phyloP scores from a whole-genome alignment of 345 rosid species.

The Trapa bicornis region DNA sequence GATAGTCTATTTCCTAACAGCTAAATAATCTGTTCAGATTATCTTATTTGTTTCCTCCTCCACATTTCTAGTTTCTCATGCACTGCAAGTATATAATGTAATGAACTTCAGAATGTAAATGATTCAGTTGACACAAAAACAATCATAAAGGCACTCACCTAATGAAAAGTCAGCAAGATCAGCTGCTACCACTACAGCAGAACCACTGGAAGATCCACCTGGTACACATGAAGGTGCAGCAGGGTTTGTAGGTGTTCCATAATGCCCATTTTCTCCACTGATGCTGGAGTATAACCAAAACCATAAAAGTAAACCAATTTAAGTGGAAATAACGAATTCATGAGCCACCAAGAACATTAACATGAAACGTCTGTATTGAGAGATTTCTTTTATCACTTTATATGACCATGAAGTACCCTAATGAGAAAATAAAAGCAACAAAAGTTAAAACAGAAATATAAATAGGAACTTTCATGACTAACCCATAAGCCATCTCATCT shows the following conservation, averaged over 20 bases:
- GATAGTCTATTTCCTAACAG: neutral
- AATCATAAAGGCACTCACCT: conserved; percentile 27
- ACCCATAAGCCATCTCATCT: conserved; percentile 82
- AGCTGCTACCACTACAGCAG: conserved; percentile 90
- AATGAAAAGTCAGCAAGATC: conserved; percentile 71
- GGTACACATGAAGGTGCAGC: conserved; percentile 54
- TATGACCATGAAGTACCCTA: neutral
- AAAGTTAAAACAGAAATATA: neutral
- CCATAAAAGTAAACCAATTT: conserved; percentile 6
- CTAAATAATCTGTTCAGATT: neutral
- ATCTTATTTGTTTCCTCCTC: no score
- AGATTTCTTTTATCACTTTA: neutral
- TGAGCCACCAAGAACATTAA: neutral
- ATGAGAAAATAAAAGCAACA: conserved; percentile 5
- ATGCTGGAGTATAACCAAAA: conserved; percentile 39
- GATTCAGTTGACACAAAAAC: neutral
- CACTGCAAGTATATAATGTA: neutral
- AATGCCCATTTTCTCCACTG: conserved; percentile 76
- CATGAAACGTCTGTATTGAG: neutral
- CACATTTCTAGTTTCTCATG: no score
- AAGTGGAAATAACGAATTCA: neutral
- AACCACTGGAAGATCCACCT: conserved; percentile 90
- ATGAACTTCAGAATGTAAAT: no score
- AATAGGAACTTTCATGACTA: neutral
- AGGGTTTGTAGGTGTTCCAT: conserved; percentile 84